Base-by-base conservation (phyloP, 2,329 filamentous ascomycete genomes). In the Aureobasidium sp. region DNA sequence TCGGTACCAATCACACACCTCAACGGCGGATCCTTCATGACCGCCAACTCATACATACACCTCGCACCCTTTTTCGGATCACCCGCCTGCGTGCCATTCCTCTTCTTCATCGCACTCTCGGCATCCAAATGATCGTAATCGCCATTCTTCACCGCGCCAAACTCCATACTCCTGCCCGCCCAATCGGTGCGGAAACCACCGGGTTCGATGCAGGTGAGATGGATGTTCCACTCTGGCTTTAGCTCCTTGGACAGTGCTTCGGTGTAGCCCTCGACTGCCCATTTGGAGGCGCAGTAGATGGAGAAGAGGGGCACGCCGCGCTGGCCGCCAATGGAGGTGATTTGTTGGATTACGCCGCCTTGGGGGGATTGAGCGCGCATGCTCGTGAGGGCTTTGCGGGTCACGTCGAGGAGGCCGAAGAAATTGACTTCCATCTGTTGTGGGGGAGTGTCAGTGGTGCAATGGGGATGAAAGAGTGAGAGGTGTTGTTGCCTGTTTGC, bases 391-490 rank as follows among this genome's bases (percentile, higher is more conserved):
- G 75, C 75, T 63, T 70, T 73, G 46, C 74, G 71, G 5, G 81
- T 84, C 0, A 84, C 78, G 46, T 80, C 74, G 4, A 84, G 68
- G 0, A 83, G 69, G 3, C 83, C 83, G 60, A 81, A 83, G 66
- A 84, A 80, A 65, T 86, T 85, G 62, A 81, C 77, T 53, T 86
- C 80, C 69, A 85, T 78, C 65, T 84, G 79, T 17, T n/a, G n/a
- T n/a, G n/a, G 9, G 10, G 7, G 15, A 5, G 19, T 29, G 42
- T 58, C 19, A 27, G 43, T 35, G 40, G 27, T 38, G 17, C 7
- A 6, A 15, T 21, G 25, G 7, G 9, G 17, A 54, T 11, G 23
- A 5, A n/a, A 17, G 25, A 21, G 37, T 8, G 10, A 38, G 13
- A 3, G 11, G 4, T 45, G 21, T 3, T 23, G 13, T 49, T 31